Percentiles rank a stretch among this genome's conserved stretches.
Evolutionary conservation across 257 asterid genomes (phyloP).

Genomic region (Scutellaria galericulata): DNA sequence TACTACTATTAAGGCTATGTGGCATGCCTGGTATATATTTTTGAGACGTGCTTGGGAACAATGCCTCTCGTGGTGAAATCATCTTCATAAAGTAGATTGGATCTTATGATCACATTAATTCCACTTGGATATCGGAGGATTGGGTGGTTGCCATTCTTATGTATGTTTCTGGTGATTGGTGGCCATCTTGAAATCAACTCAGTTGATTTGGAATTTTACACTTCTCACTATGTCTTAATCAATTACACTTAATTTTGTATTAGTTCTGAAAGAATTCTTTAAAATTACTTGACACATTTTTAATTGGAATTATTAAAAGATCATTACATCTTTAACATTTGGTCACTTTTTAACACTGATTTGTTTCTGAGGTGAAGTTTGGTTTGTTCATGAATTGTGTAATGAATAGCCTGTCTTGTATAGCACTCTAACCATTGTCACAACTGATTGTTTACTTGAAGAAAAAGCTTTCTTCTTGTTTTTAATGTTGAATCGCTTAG

Average conservation of each 20-base stretch:
- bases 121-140: conserved; percentile 35
- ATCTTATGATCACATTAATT: conserved; percentile 35
- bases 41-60: conserved; percentile 51
- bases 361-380: conserved; percentile 1
- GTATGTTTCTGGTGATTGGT: conserved; percentile 36
- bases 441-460: conserved; percentile 27
- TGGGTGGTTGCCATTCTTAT: conserved; percentile 30
- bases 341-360: conserved; percentile 1
- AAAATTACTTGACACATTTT: background rate
- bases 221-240: background rate
- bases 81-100: conserved; percentile 48
- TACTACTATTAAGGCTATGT: conserved; percentile 66
- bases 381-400: background rate
- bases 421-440: conserved; percentile 10
- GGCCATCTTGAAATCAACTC: conserved; percentile 19
- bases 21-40: conserved; percentile 68
- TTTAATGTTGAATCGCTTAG: conserved; percentile 12
- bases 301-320: conserved; percentile 19
- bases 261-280: conserved; percentile 10
- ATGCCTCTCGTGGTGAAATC: conserved; percentile 57
- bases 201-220: background rate
- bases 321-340: conserved; percentile 12
- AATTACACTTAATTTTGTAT: conserved; percentile 1
- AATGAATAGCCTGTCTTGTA: conserved; percentile 24
- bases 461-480: conserved; percentile 30